phyloP scores from a whole-genome alignment of 306 rosid species.

The Quercus cerris region DNA sequence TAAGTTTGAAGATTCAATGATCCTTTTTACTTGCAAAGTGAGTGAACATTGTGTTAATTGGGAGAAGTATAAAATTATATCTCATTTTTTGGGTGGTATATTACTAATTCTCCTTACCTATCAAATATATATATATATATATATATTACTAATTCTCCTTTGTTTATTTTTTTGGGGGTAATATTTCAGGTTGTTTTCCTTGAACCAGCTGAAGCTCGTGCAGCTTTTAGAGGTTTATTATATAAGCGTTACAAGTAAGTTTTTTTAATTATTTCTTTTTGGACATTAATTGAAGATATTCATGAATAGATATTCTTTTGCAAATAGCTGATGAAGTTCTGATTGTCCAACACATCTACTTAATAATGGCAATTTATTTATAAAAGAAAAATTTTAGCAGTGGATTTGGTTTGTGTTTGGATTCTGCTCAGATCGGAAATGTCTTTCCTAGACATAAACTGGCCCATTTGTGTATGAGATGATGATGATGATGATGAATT shows the following conservation, averaged over 20 bases:
- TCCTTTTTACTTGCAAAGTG: background rate
- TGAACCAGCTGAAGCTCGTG: conserved; percentile 78
- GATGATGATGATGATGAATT: no score
- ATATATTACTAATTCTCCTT: conserved; percentile 10
- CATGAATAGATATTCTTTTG: background rate
- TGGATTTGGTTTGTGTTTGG: background rate
- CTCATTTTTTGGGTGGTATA: background rate
- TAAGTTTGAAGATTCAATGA: background rate
- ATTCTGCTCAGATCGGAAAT: background rate
- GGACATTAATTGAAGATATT: background rate
- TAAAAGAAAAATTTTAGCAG: no score
- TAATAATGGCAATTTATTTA: background rate
- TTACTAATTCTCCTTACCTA: conserved; percentile 11
- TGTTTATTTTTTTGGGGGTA: conserved; percentile 27
- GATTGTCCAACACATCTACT: background rate
- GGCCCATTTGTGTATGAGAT: background rate
- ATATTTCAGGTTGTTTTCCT: conserved; percentile 77
- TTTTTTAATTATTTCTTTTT: conserved; percentile 9
- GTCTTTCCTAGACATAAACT: background rate
- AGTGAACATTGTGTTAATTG: background rate
- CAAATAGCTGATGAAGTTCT: background rate
- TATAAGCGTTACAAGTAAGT: conserved; percentile 86
- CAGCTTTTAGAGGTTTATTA: conserved; percentile 80
- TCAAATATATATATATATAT: background rate
- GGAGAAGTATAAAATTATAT: background rate